Evolutionary conservation across 371 early-diverging fungal genomes (phyloP).

Genomic region (Modicella reniformis): DNA sequence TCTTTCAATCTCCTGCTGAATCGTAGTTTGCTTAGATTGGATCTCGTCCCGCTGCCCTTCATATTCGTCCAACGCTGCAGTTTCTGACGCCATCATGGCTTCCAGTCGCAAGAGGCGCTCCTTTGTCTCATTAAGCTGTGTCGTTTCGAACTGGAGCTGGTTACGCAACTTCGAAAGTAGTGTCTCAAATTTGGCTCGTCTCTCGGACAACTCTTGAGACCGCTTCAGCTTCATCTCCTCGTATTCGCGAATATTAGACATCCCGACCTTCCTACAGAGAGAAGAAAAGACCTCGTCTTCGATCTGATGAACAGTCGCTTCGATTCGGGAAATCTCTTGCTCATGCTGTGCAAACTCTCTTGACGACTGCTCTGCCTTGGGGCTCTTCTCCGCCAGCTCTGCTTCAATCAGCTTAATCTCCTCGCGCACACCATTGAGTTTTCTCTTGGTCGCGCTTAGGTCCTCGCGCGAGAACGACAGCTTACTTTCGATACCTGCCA

Average conservation of each 20-base stretch:
- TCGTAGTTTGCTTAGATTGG: conserved; percentile 55
- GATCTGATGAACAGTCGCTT: conserved; percentile 65
- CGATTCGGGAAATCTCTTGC: conserved; percentile 48
- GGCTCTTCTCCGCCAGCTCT: conserved; percentile 57
- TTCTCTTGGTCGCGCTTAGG: conserved; percentile 59
- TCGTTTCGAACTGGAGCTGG: conserved; percentile 78
- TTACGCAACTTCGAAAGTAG: conserved; percentile 80
- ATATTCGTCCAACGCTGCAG: conserved; percentile 42
- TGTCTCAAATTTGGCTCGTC: conserved; percentile 76
- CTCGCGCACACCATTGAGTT: conserved; percentile 58
- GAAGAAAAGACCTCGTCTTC: conserved; percentile 81
- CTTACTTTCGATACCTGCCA: conserved; percentile 70
- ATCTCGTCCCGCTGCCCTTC: conserved; percentile 56
- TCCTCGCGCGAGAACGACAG: conserved; percentile 70
- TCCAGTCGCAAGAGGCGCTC: conserved; percentile 68
- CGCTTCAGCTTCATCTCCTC: conserved; percentile 78
- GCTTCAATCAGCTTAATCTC: conserved; percentile 53
- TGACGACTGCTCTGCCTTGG: conserved; percentile 46
- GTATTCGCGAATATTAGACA: conserved; percentile 86
- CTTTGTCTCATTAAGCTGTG: conserved; percentile 73
- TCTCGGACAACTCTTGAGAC: conserved; percentile 77
- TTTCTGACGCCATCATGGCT: conserved; percentile 54
- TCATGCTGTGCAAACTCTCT: conserved; percentile 34
- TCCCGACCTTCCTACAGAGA: conserved; percentile 78
- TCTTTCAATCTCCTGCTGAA: conserved; percentile 50